Evolutionary conservation across 1,139 yeast genomes (phyloP).

Genomic region (Diutina siamensis): DNA sequence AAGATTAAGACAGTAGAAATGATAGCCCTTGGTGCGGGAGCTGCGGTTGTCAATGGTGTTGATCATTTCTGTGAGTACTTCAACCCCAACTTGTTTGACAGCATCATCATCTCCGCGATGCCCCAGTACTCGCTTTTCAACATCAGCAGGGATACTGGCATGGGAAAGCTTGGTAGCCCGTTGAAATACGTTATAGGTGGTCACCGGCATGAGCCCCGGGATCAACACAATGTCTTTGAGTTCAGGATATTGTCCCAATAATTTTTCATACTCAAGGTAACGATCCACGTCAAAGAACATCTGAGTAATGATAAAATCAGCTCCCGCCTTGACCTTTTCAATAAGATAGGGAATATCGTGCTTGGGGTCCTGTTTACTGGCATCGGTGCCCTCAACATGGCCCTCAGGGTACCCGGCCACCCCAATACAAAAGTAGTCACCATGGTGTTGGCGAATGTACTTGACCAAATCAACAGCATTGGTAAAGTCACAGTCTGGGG

Average conservation of each 20-base stretch:
- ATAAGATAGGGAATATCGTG: constrained; percentile 64
- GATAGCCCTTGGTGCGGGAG: constrained; percentile 61
- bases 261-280: constrained; percentile 27
- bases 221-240: constrained; percentile 44
- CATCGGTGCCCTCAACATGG: constrained; percentile 74
- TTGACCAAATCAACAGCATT: constrained; percentile 76
- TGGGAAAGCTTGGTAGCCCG: constrained; percentile 87
- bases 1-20: constrained; percentile 79
- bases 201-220: constrained; percentile 96
- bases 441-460: constrained; percentile 60
- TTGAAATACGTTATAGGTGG: constrained; percentile 73
- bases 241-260: constrained; percentile 23
- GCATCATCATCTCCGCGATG: constrained; percentile 69
- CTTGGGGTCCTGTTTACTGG: constrained; percentile 44
- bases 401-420: constrained; percentile 98
- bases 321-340: constrained; percentile 37
- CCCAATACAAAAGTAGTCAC: constrained; percentile 73
- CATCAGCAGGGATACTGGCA: constrained; percentile 61
- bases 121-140: constrained; percentile 34
- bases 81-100: constrained; percentile 77
- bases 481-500: constrained; percentile 45
- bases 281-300: constrained; percentile 31
- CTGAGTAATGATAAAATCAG: constrained; percentile 35
- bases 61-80: constrained; percentile 55
- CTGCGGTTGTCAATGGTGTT: constrained; percentile 42